Percentiles rank a stretch among this genome's conserved stretches.
Conservation (phyloP, 169 alveolate species). For the Cryptosporidium sp. region DNA sequence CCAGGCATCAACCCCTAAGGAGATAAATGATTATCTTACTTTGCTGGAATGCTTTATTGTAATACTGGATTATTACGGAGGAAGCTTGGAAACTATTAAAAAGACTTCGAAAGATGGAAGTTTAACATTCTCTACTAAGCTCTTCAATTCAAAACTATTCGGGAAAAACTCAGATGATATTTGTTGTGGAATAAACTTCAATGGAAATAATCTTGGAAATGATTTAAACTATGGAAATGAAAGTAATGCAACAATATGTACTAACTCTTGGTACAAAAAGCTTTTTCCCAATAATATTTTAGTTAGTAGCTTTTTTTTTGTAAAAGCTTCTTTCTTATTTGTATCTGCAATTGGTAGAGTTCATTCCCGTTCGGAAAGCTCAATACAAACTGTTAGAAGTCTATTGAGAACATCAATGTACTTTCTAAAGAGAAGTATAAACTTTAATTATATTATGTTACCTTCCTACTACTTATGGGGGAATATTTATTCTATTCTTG, state of each 20-base stretch:
- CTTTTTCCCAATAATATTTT: slow-evolving; percentile 27
- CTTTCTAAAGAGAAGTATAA: slow-evolving; percentile 52
- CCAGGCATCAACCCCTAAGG: slow-evolving; percentile 1
- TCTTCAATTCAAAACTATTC: slow-evolving; percentile 16
- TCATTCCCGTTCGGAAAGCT: slow-evolving; percentile 5
- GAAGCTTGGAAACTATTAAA: slow-evolving; percentile 12
- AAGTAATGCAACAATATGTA: neutral
- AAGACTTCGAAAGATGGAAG: slow-evolving; percentile 54
- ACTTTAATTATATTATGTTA: slow-evolving; percentile 36
- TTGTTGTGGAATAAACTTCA: slow-evolving; percentile 42
- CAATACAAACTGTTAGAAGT: slow-evolving; percentile 31
- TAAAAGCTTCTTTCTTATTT: slow-evolving; percentile 41
- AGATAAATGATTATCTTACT: slow-evolving; percentile 23
- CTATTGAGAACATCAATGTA: slow-evolving; percentile 56
- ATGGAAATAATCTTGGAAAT: slow-evolving; percentile 23
- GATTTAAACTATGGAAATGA: slow-evolving; percentile 3
- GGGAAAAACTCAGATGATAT: slow-evolving; percentile 59
- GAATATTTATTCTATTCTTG: slow-evolving; percentile 40
- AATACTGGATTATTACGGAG: slow-evolving; percentile 28
- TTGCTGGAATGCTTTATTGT: slow-evolving; percentile 20
- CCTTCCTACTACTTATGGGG: slow-evolving; percentile 71
- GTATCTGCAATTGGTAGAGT: slow-evolving; percentile 39
- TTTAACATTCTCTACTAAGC: slow-evolving; percentile 38
- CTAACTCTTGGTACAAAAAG: slow-evolving; percentile 43
- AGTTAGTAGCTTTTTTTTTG: slow-evolving; percentile 49